phyloP scores from a whole-genome alignment of 225 moss, liverwort and hornwort species.

The Thuidium tamariscinum region DNA sequence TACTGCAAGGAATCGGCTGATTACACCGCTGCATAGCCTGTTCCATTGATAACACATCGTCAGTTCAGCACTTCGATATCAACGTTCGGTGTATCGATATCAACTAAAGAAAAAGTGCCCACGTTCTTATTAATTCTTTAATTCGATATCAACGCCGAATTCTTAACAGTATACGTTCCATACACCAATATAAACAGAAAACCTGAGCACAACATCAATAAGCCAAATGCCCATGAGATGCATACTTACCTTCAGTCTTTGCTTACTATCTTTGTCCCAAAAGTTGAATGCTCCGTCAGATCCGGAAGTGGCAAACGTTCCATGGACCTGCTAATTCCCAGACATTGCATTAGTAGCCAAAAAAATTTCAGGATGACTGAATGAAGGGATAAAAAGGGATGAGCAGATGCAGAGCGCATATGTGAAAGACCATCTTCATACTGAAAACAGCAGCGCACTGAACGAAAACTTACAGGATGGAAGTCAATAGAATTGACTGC shows the following conservation, averaged over 20 bases:
- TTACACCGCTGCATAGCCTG: conserved; percentile 91
- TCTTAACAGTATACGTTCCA: background rate
- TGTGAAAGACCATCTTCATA: background rate
- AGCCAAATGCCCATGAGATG: background rate
- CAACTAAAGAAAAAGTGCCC: too few species aligned
- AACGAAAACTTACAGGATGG: conserved; percentile 69
- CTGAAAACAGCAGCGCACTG: background rate
- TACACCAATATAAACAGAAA: background rate
- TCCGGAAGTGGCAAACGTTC: conserved; percentile 97
- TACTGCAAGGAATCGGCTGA: conserved; percentile 90
- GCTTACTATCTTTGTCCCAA: conserved; percentile 99
- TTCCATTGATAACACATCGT: background rate
- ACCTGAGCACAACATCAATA: background rate
- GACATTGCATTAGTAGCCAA: conserved; percentile 20
- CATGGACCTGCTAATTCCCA: conserved; percentile 79
- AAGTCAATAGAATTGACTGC: conserved; percentile 98
- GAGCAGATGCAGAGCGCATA: background rate
- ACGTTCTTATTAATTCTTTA: too few species aligned
- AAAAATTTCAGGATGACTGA: background rate
- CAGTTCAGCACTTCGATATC: background rate
- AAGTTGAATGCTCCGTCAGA: conserved; percentile 99
- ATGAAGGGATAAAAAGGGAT: background rate
- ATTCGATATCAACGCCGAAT: background rate
- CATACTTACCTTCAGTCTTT: conserved; percentile 69
- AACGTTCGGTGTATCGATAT: too few species aligned